These are phyloP conservation scores for Psophocarpus tetragonolobus DNA, from an alignment of 306 rosid species.

Conservation along the genomic window DNA sequence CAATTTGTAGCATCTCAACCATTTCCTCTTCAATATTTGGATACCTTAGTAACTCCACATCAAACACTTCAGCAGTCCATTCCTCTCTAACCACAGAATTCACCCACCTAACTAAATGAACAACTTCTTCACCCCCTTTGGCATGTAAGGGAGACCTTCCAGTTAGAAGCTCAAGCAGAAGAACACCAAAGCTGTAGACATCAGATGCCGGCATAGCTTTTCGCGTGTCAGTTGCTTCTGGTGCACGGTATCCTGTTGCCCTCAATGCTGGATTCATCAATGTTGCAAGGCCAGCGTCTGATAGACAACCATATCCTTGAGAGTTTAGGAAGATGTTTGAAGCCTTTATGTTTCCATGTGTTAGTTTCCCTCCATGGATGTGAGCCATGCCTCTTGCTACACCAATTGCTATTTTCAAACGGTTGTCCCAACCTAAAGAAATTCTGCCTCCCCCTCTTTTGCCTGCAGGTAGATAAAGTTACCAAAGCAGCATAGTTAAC, in stretches of 20 bases:
- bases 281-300: conserved; percentile 63
- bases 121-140: conserved; percentile 66
- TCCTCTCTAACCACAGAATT: conserved; percentile 93
- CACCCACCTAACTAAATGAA: conserved; percentile 90
- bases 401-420: conserved; percentile 72
- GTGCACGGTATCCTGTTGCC: conserved; percentile 77
- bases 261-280: conserved; percentile 58
- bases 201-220: conserved; percentile 64
- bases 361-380: conserved; percentile 73
- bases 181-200: conserved; percentile 76
- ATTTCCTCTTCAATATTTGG: conserved; percentile 86
- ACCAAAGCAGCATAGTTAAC: conserved; percentile 15
- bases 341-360: conserved; percentile 84
- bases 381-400: conserved; percentile 84
- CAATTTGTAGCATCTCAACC: conserved; percentile 88
- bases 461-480: conserved; percentile 45
- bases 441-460: conserved; percentile 62
- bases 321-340: conserved; percentile 80
- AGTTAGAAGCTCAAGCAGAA: conserved; percentile 82
- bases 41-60: conserved; percentile 68
- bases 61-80: conserved; percentile 96
- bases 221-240: conserved; percentile 69
- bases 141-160: conserved; percentile 68
- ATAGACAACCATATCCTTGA: conserved; percentile 71
- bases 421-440: conserved; percentile 68